Evolutionary conservation across 2,329 filamentous ascomycete genomes (phyloP).

Genomic region (Ophiocordyceps polyrhachis-furcata): DNA sequence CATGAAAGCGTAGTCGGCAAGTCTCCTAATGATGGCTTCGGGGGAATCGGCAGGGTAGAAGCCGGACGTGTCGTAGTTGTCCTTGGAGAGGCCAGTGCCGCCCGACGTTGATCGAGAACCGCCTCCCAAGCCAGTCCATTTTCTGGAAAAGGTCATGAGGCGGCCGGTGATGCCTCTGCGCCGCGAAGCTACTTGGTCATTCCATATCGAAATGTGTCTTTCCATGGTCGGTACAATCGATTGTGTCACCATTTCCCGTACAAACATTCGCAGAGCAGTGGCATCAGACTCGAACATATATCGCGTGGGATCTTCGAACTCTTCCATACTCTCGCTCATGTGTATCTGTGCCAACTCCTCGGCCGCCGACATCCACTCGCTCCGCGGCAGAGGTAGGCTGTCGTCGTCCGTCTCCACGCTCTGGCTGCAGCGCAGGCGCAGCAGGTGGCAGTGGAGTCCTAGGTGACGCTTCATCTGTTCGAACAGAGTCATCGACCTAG

Average conservation of each 20-base stretch:
- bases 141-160: conserved; percentile 86
- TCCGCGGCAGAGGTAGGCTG: conserved; percentile 60
- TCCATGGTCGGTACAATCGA: conserved; percentile 96
- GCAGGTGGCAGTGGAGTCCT: conserved; percentile 81
- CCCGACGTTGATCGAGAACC: conserved; percentile 41
- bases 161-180: conserved; percentile 75
- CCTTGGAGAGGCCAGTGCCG: conserved; percentile 27
- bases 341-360: conserved; percentile 68
- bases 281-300: conserved; percentile 88
- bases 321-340: conserved; percentile 45
- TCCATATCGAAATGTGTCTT: conserved; percentile 77
- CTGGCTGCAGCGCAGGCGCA: conserved; percentile 68
- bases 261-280: conserved; percentile 70
- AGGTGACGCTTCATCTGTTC: conserved; percentile 99
- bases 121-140: conserved; percentile 68
- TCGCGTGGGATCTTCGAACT: conserved; percentile 51
- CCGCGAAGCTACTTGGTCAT: conserved; percentile 86
- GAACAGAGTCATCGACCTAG: conserved; percentile 73
- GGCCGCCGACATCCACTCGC: conserved; percentile 73
- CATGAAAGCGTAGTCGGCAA: conserved; percentile 95
- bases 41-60: conserved; percentile 72
- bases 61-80: conserved; percentile 64
- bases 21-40: conserved; percentile 80
- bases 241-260: conserved; percentile 88
- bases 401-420: conserved; percentile 85